Evolutionary conservation across 352 stramenopile genomes (phyloP).

Genomic region (Thalassiosira delicatula): DNA sequence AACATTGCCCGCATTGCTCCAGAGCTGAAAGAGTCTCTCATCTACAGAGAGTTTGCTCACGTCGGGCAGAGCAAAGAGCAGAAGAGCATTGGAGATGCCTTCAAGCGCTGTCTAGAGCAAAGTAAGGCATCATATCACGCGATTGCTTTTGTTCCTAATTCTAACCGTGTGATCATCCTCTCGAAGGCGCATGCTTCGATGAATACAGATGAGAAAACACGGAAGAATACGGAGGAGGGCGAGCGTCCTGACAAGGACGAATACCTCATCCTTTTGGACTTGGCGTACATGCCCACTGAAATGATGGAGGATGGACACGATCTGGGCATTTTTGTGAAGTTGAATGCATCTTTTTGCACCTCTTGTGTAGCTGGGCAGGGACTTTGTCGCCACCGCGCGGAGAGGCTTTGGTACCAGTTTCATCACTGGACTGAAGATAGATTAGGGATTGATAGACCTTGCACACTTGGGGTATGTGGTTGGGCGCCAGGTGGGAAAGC

Average conservation of each 20-base stretch:
- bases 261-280: not conserved
- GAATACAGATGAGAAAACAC: constrained; percentile 17
- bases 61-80: not conserved
- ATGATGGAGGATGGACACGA: not conserved
- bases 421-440: not conserved
- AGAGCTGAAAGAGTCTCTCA: constrained; percentile 21
- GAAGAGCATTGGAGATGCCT: constrained; percentile 26
- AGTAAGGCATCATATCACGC: not conserved
- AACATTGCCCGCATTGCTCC: not conserved
- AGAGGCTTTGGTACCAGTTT: constrained; percentile 5
- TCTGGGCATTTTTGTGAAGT: not conserved
- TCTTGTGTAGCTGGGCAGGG: constrained; percentile 16
- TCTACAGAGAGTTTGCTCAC: constrained; percentile 14
- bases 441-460: not conserved
- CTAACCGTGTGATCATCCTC: constrained; percentile 10
- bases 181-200: constrained; percentile 22
- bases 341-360: no score
- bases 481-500: constrained; percentile 1
- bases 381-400: constrained; percentile 7
- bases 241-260: not conserved
- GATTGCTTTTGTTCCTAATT: constrained; percentile 18
- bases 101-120: constrained; percentile 4
- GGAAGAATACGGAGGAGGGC: not conserved
- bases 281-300: not conserved
- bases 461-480: constrained; percentile 1